These are phyloP conservation scores for Cytospora schulzeri DNA, from an alignment of 2,329 filamentous ascomycete genomes.

Conservation along the genomic window DNA sequence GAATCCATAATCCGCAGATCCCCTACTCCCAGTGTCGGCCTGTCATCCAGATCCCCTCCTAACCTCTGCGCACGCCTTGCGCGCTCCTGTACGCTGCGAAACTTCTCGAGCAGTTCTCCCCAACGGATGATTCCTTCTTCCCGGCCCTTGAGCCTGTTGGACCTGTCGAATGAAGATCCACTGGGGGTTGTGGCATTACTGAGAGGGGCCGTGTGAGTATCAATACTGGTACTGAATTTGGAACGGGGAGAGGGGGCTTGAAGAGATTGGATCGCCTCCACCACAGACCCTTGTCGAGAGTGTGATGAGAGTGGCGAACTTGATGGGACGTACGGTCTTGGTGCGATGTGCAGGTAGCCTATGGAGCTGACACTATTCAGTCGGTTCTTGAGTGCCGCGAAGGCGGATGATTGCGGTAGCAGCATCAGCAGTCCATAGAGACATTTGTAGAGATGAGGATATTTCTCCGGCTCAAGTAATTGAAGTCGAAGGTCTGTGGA, in stretches of 20 bases:
- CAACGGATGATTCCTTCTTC: conserved; percentile 87
- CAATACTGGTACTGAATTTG: conserved; percentile 36
- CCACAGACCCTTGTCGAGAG: conserved; percentile 38
- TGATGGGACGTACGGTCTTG: conserved; percentile 66
- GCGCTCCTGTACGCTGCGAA: conserved; percentile 85
- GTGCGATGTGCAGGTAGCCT: conserved; percentile 85
- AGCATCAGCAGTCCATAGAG: conserved; percentile 97
- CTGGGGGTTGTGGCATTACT: conserved; percentile 51
- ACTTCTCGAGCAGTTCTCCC: conserved; percentile 92
- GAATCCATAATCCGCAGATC: conserved; percentile 47
- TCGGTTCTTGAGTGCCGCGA: conserved; percentile 93
- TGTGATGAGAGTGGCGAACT: conserved; percentile 36
- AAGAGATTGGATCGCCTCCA: conserved; percentile 36
- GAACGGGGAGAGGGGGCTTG: conserved; percentile 26
- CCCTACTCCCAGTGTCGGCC: conserved; percentile 42
- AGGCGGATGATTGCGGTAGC: conserved; percentile 95
- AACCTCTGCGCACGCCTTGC: conserved; percentile 71
- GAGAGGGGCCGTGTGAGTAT: conserved; percentile 40
- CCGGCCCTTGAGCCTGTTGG: conserved; percentile 77
- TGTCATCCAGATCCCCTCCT: conserved; percentile 53
- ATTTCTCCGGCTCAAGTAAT: conserved; percentile 90
- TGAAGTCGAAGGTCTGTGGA: conserved; percentile 83
- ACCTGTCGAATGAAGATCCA: conserved; percentile 66
- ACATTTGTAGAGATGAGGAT: conserved; percentile 95
- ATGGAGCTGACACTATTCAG: conserved; percentile 97